phyloP scores from a whole-genome alignment of 192 early-diverging fungal species.

The Gamsiella multidivaricata region DNA sequence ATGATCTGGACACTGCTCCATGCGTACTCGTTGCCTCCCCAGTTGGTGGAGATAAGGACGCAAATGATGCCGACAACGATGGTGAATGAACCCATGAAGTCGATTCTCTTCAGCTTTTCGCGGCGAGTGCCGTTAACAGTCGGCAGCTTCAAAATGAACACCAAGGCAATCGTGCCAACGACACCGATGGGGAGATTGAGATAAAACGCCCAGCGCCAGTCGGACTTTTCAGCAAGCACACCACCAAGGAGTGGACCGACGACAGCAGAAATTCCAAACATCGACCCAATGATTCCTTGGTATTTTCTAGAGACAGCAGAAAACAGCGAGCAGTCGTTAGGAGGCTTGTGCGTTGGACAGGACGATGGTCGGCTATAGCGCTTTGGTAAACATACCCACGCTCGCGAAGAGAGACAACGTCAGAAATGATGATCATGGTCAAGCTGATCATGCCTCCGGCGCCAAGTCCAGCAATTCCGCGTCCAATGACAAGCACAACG shows the following conservation, averaged over 20 bases:
- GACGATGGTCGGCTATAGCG: no score
- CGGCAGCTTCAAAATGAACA: conserved; percentile 24
- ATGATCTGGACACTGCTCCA: conserved; percentile 73
- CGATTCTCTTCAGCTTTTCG: conserved; percentile 37
- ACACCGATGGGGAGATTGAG: conserved; percentile 34
- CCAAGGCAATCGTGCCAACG: conserved; percentile 21
- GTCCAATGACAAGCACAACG: conserved; percentile 61
- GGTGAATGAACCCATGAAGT: conserved; percentile 49
- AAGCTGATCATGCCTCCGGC: conserved; percentile 65
- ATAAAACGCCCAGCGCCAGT: conserved; percentile 61
- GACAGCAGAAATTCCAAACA: conserved; percentile 68
- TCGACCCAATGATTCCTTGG: conserved; percentile 63
- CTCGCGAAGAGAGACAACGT: conserved; percentile 67
- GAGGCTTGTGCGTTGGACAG: no score
- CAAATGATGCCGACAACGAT: conserved; percentile 43
- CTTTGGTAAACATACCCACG: conserved; percentile 47
- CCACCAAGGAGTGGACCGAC: conserved; percentile 56
- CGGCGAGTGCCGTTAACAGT: conserved; percentile 20
- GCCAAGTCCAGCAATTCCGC: conserved; percentile 69
- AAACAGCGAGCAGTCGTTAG: no score
- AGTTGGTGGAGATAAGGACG: conserved; percentile 47
- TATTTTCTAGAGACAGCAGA: conserved; percentile 56
- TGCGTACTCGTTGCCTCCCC: conserved; percentile 65
- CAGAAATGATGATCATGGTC: conserved; percentile 71
- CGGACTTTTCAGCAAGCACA: conserved; percentile 41